These are phyloP conservation scores for Gaertneriomyces sp. DNA, from an alignment of 192 early-diverging fungal genomes.

Conservation along the genomic window DNA sequence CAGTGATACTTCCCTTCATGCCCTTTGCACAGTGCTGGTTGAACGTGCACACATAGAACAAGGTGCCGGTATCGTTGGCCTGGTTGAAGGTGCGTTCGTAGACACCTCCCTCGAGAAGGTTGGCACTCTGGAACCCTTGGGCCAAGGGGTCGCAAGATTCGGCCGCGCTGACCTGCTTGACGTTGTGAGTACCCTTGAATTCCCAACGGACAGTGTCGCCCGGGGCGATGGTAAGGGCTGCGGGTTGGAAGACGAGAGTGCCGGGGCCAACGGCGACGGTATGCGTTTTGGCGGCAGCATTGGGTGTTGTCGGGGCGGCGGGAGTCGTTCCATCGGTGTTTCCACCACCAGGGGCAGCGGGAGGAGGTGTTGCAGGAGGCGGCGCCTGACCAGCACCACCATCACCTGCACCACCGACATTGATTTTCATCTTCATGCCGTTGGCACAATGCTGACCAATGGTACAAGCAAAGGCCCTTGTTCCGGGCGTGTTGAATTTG, in stretches of 20 bases:
- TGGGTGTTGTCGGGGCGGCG: not conserved
- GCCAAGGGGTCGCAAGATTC: slow-evolving; percentile 15
- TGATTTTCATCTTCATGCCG: slow-evolving; percentile 20
- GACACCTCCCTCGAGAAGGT: slow-evolving; percentile 1
- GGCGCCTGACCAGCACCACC: not conserved
- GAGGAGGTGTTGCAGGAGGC: too few species aligned
- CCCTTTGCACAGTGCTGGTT: slow-evolving; percentile 22
- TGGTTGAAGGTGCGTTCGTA: slow-evolving; percentile 21
- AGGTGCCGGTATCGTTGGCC: slow-evolving; percentile 10
- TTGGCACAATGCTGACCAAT: slow-evolving; percentile 19
- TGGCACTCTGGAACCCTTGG: slow-evolving; percentile 15
- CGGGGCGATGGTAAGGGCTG: slow-evolving; percentile 7
- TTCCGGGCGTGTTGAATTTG: slow-evolving; percentile 19
- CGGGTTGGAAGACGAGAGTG: slow-evolving; percentile 21
- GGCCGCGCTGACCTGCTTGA: slow-evolving; percentile 21
- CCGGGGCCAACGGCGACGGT: slow-evolving; percentile 11
- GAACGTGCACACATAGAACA: slow-evolving; percentile 28
- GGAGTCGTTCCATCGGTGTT: not conserved
- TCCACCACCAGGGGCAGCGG: not conserved
- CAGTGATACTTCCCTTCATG: slow-evolving; percentile 20
- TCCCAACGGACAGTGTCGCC: slow-evolving; percentile 23
- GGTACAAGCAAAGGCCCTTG: slow-evolving; percentile 19
- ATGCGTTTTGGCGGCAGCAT: slow-evolving; percentile 9
- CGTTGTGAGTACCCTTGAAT: slow-evolving; percentile 22
- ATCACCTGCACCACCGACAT: slow-evolving; percentile 9